These are phyloP conservation scores for Mycogone perniciosa DNA, from an alignment of 2,329 filamentous ascomycete genomes.

Conservation along the genomic window DNA sequence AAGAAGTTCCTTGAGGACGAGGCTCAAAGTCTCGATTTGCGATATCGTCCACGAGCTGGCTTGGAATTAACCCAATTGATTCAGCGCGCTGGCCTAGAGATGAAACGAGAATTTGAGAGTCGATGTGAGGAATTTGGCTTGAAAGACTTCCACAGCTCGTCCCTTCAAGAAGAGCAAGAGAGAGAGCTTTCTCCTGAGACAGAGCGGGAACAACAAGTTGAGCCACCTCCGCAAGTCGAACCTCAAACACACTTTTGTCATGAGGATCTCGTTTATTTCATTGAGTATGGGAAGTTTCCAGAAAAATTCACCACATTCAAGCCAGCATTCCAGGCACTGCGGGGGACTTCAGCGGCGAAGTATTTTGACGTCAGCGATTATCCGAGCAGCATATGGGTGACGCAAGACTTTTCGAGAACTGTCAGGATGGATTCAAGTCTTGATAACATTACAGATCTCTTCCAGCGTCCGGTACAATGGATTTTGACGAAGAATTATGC, in stretches of 20 bases:
- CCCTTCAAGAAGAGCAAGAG: constrained; percentile 55
- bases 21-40: constrained; percentile 41
- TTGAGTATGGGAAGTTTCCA: too few relatives aligned
- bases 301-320: background rate
- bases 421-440: background rate
- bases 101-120: background rate
- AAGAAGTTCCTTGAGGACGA: constrained; percentile 50
- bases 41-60: constrained; percentile 33
- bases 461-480: constrained; percentile 22
- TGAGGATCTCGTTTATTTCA: constrained; percentile 26
- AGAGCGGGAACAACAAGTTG: constrained; percentile 51
- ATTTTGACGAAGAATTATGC: constrained; percentile 14
- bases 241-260: constrained; percentile 44
- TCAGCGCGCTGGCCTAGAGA: too few relatives aligned
- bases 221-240: constrained; percentile 34
- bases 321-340: constrained; percentile 16
- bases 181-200: constrained; percentile 59
- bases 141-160: background rate
- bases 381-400: constrained; percentile 3
- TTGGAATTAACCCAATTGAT: too few relatives aligned
- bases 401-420: constrained; percentile 10
- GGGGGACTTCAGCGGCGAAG: constrained; percentile 15
- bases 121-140: constrained; percentile 1
- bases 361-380: constrained; percentile 13
- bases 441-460: constrained; percentile 15